Evolutionary conservation across 257 asterid species (phyloP).

Genomic region (Hygrophila difformis): DNA sequence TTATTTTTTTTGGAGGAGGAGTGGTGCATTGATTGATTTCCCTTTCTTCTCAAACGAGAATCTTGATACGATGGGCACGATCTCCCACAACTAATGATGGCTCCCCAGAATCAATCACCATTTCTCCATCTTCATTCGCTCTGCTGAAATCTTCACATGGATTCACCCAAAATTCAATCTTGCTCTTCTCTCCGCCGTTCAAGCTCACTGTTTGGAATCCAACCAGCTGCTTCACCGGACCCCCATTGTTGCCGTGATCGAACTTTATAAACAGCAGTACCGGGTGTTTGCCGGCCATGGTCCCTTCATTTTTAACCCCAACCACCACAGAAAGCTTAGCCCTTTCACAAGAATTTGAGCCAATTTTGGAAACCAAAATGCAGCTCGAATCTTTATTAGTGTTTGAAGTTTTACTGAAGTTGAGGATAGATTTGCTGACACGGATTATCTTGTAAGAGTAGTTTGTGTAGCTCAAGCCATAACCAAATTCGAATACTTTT

Average conservation of each 20-base stretch:
- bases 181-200: neutral
- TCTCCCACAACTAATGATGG: neutral
- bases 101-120: neutral
- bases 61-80: neutral
- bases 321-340: neutral
- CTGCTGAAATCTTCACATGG: neutral
- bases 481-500: constrained; percentile 58
- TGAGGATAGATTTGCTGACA: constrained; percentile 45
- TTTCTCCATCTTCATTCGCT: neutral
- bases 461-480: constrained; percentile 73
- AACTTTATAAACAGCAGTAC: no score
- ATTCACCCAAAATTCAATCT: neutral
- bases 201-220: neutral
- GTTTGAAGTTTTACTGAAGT: constrained; percentile 7
- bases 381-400: no score
- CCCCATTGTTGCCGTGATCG: no score
- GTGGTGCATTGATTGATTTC: no score
- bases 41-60: no score
- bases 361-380: neutral
- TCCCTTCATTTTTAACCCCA: neutral
- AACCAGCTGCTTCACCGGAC: neutral
- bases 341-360: neutral
- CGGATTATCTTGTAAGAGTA: constrained; percentile 34
- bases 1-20: no score
- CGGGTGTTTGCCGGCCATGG: no score